A percentile compares a stretch with the other conserved stretches of the same genome.
Conservation (phyloP, 305 asterid genomes). For the Fraxinus xanthoxyloides region DNA sequence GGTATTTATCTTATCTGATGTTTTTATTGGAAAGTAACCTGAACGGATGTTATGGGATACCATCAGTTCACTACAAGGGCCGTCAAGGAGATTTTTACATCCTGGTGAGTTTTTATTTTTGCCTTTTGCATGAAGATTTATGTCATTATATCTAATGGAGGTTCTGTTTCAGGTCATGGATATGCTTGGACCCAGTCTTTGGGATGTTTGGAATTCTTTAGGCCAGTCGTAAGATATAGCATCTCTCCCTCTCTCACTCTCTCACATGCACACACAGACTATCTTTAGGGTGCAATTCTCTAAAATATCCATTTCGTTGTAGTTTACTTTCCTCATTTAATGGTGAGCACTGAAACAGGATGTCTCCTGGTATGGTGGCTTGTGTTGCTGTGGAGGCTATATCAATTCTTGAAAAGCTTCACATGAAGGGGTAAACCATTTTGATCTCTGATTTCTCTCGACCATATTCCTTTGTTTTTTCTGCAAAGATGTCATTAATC, state of each 20-base stretch:
- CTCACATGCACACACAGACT: not conserved
- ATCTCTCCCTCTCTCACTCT: constrained; percentile 11
- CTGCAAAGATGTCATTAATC: not conserved
- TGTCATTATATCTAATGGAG: constrained; percentile 19
- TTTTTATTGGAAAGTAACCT: constrained; percentile 50
- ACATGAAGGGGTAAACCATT: constrained; percentile 66
- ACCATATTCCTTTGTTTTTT: not conserved
- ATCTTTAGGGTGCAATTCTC: not conserved
- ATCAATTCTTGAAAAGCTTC: constrained; percentile 96
- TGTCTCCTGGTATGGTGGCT: constrained; percentile 95
- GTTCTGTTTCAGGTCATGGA: constrained; percentile 82
- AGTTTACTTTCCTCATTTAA: constrained; percentile 19
- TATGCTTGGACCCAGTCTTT: constrained; percentile 99
- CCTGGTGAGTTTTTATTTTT: constrained; percentile 54
- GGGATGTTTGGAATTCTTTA: constrained; percentile 98
- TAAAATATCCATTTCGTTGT: not conserved
- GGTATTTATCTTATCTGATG: constrained; percentile 6
- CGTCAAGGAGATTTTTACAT: constrained; percentile 97
- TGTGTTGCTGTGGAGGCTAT: constrained; percentile 98
- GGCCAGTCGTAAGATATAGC: constrained; percentile 79
- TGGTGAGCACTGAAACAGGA: constrained; percentile 58
- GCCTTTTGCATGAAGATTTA: constrained; percentile 1
- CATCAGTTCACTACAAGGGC: constrained; percentile 96
- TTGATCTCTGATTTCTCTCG: not conserved
- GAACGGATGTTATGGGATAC: constrained; percentile 95